Conservation (phyloP, 108 stramenopile species). For the Skeletonema marinoi region DNA sequence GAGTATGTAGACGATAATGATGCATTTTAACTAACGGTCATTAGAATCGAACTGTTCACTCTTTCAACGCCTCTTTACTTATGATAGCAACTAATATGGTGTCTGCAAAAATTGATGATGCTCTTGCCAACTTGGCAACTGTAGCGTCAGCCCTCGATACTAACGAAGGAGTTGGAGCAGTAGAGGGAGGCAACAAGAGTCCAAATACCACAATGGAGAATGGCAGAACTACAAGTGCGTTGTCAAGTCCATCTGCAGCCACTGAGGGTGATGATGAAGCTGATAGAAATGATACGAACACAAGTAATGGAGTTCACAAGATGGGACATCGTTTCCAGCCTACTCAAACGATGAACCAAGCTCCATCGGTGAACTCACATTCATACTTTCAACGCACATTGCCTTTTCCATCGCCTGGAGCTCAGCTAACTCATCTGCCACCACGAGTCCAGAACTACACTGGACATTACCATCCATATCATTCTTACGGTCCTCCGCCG, state of each 20-base stretch:
- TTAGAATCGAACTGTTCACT: background rate
- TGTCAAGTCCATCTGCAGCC: constrained; percentile 1
- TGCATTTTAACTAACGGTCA: background rate
- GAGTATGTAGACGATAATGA: background rate
- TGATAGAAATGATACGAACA: constrained; percentile 1
- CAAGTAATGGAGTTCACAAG: background rate
- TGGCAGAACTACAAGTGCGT: background rate
- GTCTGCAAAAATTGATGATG: background rate
- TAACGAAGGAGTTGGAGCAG: background rate
- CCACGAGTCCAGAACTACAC: background rate
- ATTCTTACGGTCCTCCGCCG: background rate
- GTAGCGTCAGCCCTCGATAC: background rate
- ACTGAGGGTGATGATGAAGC: background rate
- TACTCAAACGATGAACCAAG: background rate
- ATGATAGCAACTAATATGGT: background rate
- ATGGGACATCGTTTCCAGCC: background rate
- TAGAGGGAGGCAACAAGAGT: background rate
- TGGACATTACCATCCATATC: background rate
- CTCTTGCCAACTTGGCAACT: background rate
- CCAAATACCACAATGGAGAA: background rate
- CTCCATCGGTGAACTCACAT: background rate
- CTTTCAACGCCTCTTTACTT: background rate
- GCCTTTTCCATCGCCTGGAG: background rate
- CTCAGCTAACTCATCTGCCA: background rate
- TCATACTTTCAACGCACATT: background rate